A percentile compares a stretch with the other conserved stretches of the same genome.
Conservation (phyloP, 2,329 filamentous ascomycete species). For the Cytospora chrysosperma region DNA sequence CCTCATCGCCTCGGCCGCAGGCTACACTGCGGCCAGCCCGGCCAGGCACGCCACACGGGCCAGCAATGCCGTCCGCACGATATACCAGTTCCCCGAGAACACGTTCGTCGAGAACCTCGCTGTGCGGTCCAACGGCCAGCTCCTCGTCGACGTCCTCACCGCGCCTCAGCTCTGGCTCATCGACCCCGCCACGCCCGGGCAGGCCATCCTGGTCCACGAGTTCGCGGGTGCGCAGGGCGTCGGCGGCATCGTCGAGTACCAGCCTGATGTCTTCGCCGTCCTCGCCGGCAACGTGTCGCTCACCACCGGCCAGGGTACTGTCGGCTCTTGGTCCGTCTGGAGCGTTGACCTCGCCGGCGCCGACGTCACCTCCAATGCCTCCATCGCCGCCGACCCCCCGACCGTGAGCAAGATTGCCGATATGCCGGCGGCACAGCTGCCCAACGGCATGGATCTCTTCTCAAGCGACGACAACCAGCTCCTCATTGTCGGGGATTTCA, state of each 20-base stretch:
- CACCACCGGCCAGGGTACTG: conserved; percentile 17
- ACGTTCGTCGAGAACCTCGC: conserved; percentile 37
- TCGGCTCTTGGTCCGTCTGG: conserved; percentile 29
- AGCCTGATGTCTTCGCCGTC: conserved; percentile 35
- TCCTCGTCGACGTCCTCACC: conserved; percentile 36
- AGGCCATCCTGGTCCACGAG: conserved; percentile 31
- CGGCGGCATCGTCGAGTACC: conserved; percentile 38
- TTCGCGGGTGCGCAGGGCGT: conserved; percentile 31
- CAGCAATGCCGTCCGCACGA: not conserved
- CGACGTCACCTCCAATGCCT: conserved; percentile 26
- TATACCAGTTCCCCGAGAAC: conserved; percentile 20
- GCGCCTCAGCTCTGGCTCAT: conserved; percentile 35
- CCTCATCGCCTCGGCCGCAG: not conserved
- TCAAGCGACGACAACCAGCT: conserved; percentile 22
- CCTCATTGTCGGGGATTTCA: conserved; percentile 28
- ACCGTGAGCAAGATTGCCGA: conserved; percentile 26
- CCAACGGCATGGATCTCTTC: conserved; percentile 30
- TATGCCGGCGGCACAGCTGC: conserved; percentile 28
- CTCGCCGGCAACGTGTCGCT: conserved; percentile 29
- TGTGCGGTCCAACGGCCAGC: conserved; percentile 35
- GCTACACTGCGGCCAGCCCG: not conserved
- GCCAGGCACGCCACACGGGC: not conserved
- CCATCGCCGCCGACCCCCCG: conserved; percentile 13
- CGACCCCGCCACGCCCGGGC: conserved; percentile 29
- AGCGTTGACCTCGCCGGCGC: conserved; percentile 27